Base-by-base conservation (phyloP, 495 filamentous ascomycete species). In the Darksidea phi region DNA sequence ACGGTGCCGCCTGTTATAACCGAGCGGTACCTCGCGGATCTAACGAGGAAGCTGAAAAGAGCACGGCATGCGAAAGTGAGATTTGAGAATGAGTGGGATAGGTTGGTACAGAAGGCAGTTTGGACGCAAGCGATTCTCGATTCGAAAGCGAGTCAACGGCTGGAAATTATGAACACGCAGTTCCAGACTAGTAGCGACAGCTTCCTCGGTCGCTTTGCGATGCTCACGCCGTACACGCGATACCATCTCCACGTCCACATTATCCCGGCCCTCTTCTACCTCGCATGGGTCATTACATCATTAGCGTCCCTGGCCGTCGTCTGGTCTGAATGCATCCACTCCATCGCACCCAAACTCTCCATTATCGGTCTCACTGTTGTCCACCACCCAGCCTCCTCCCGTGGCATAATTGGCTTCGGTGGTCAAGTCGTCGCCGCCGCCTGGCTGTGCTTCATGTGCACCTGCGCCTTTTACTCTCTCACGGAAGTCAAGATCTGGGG, bases 401-500 rank as follows among this genome's bases (percentile, higher is more conserved):
- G 80, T n/a, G 84, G 85, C 41, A 82, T 86, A 24, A 80, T 96
- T 66, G 88, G 88, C 12, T 88, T 97, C 63, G 85, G 86, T 10
- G 88, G 90, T 32, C 94, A 98, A 71, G 72, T 89, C 47, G 88
- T 89, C 48, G 87, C 93, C 10, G 86, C 89, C 10, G 75, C 84
- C 28, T 98, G 94, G 94, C 85, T 98, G 65, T 73, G 91, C 24
- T 98, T 97, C 77, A 97, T 97, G 93, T 88, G 83, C 71, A 79
- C 86, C 41, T 88, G 88, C 36, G 90, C 93, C 6, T 82, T 97
- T 43, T 87, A 85, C 55, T 90, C 90, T 36, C 83, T 98, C 63
- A 87, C 84, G 41, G 88, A 93, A 65, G 90, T 93, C 67, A 93
- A 93, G 68, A 88, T 96, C 26, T 98, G 94, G 94, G 87, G 94